A percentile compares a stretch with the other conserved stretches of the same genome.
These are phyloP conservation scores for Lactifluus pinguis DNA, from an alignment of 768 basidiomycete species.

Conservation along the genomic window DNA sequence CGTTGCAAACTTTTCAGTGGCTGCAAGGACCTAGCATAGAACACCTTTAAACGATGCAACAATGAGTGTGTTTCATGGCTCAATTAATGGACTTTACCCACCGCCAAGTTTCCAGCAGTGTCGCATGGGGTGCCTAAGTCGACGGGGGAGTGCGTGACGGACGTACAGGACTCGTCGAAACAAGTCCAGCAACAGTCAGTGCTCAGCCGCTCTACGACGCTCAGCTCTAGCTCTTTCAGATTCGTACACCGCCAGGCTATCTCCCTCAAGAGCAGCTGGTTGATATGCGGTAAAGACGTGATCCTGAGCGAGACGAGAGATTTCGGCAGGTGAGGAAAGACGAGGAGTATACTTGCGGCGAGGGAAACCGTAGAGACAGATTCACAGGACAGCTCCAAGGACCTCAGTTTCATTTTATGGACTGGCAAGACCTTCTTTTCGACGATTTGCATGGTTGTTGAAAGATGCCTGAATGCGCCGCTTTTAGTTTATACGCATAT, in stretches of 20 bases:
- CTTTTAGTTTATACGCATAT: constrained; percentile 13
- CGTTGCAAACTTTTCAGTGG: constrained; percentile 39
- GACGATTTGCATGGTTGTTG: constrained; percentile 15
- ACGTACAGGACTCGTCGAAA: constrained; percentile 50
- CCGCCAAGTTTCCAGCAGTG: constrained; percentile 39
- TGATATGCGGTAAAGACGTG: constrained; percentile 49
- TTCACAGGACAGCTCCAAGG: constrained; percentile 18
- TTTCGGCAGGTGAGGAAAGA: constrained; percentile 22
- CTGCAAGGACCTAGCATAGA: constrained; percentile 36
- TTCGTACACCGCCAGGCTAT: constrained; percentile 39
- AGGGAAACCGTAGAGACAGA: constrained; percentile 12
- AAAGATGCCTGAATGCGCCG: constrained; percentile 9
- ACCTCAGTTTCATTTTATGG: constrained; percentile 3
- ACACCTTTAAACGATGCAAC: constrained; percentile 30
- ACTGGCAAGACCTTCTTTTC: constrained; percentile 5
- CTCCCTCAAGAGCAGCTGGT: constrained; percentile 36
- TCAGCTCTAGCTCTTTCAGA: constrained; percentile 43
- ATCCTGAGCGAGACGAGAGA: constrained; percentile 42
- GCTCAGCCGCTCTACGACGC: constrained; percentile 51
- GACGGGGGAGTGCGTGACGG: constrained; percentile 53
- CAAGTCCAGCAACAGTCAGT: constrained; percentile 54
- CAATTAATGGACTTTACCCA: constrained; percentile 28
- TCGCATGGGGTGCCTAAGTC: constrained; percentile 35
- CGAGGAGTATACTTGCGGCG: constrained; percentile 14
- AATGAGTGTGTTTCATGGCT: neutral